Base-by-base conservation (phyloP, 768 basidiomycete genomes). In the Paxillus involutus region DNA sequence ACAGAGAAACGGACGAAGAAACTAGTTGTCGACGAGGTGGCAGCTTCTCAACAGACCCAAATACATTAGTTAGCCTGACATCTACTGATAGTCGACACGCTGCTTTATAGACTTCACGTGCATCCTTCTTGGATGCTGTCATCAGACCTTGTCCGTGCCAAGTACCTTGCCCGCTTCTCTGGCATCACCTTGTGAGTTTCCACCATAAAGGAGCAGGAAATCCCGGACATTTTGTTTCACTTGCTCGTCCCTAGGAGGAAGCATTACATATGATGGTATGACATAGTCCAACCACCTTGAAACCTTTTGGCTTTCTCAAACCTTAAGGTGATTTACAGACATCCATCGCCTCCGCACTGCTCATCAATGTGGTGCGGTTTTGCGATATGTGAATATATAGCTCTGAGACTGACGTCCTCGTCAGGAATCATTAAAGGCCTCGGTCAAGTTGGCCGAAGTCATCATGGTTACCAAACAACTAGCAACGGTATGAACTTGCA, bases 391-490 rank as follows among this genome's bases (percentile, higher is more conserved):
- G 13, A 7, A 13, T 36, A 8, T 17, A 19, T 11, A 21, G 2
- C 11, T 19, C 12, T 33, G 7, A 9, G 9, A 4, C 50, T 48
- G 12, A 49, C 39, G 7, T 0, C 44, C 4, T 36, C 0, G 11
- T 3, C 2, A 91, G 90, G 90, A 91, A 71, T 83, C 89, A 66
- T 84, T 89, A 72, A 91, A 94, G 87, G 81, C 85, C 59, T 88
- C 91, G 65, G 95, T 97, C 69, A 97, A 98, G 77, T 93, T 98
- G 70, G 97, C 95, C 64, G 93, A 90, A 82, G 94, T 97, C 62
- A 87, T 91, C 80, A 96, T 94, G 91, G 94, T 95, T 62, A 58
- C 60, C 62, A 17, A 10, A 6, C 24, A 33, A 40, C 16, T 21
- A 43, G 21, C 10, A 36, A 44, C 32, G 17, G 17, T 4, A 6